A percentile compares a stretch with the other conserved stretches of the same genome.
Evolutionary conservation across 768 basidiomycete species (phyloP).

Genomic region (Boletus pseudo-olivaceus): DNA sequence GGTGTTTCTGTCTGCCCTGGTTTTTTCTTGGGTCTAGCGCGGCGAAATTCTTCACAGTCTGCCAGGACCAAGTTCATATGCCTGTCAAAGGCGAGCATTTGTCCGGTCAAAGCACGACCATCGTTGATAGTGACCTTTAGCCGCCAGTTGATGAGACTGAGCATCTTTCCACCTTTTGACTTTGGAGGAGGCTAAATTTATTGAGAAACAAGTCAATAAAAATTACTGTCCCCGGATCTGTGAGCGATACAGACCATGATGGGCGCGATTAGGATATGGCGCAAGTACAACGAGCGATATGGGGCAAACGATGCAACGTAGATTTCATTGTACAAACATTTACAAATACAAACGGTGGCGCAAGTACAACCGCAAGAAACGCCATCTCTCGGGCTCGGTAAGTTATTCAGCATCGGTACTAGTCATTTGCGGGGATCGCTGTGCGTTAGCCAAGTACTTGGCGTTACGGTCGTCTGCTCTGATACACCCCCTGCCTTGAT

Average conservation of each 20-base stretch:
- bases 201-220: slow-evolving; percentile 9
- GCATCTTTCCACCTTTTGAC: slow-evolving; percentile 98
- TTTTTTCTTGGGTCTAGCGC: slow-evolving; percentile 91
- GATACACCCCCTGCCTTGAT: background rate
- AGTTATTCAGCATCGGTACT: background rate
- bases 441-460: background rate
- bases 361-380: no score
- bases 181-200: slow-evolving; percentile 82
- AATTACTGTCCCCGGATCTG: slow-evolving; percentile 4
- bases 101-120: slow-evolving; percentile 90
- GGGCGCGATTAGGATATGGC: slow-evolving; percentile 38
- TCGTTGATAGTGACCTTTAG: slow-evolving; percentile 97
- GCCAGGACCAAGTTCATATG: slow-evolving; percentile 99
- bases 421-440: background rate
- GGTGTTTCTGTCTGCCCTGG: slow-evolving; percentile 67
- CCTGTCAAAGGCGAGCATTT: slow-evolving; percentile 99
- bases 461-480: background rate
- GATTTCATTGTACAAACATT: slow-evolving; percentile 28
- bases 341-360: slow-evolving; percentile 27
- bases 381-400: background rate
- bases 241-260: slow-evolving; percentile 49
- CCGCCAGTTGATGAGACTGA: slow-evolving; percentile 95
- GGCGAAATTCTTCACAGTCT: slow-evolving; percentile 97
- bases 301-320: slow-evolving; percentile 22
- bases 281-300: slow-evolving; percentile 17